phyloP scores from a whole-genome alignment of 371 early-diverging fungal genomes.

The Mucor racemosus region DNA sequence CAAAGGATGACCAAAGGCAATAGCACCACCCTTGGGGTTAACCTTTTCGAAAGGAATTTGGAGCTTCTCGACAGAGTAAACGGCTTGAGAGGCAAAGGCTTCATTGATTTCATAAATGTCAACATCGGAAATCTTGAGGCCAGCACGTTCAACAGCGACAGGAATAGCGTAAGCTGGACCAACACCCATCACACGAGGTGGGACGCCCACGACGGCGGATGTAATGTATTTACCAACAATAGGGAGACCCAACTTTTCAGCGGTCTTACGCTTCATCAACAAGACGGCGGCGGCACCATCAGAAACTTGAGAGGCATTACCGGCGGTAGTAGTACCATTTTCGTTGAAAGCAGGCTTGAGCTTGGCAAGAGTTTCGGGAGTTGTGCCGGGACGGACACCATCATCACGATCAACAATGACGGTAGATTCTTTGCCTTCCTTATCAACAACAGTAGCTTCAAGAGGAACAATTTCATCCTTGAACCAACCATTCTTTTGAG shows the following conservation, averaged over 20 bases:
- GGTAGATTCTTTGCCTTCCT: slow-evolving; percentile 72
- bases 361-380: slow-evolving; percentile 81
- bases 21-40: slow-evolving; percentile 98
- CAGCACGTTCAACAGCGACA: slow-evolving; percentile 82
- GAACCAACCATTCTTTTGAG: slow-evolving; percentile 92
- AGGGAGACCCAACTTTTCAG: slow-evolving; percentile 86
- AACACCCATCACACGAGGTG: slow-evolving; percentile 94
- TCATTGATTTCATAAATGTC: slow-evolving; percentile 90
- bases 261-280: slow-evolving; percentile 92
- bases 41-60: slow-evolving; percentile 87
- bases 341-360: slow-evolving; percentile 92
- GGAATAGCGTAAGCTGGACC: slow-evolving; percentile 97
- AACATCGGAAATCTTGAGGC: slow-evolving; percentile 80
- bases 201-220: slow-evolving; percentile 92
- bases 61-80: slow-evolving; percentile 90
- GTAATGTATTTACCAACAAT: slow-evolving; percentile 90
- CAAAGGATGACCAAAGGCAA: slow-evolving; percentile 64
- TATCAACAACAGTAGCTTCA: slow-evolving; percentile 74
- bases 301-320: slow-evolving; percentile 97
- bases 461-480: slow-evolving; percentile 94
- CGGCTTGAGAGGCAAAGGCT: slow-evolving; percentile 98
- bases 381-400: slow-evolving; percentile 88
- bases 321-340: slow-evolving; percentile 93
- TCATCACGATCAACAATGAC: slow-evolving; percentile 84
- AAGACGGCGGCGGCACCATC: slow-evolving; percentile 98